Conservation (phyloP, 208 protist species). For the Tritrichomonas foetus region DNA sequence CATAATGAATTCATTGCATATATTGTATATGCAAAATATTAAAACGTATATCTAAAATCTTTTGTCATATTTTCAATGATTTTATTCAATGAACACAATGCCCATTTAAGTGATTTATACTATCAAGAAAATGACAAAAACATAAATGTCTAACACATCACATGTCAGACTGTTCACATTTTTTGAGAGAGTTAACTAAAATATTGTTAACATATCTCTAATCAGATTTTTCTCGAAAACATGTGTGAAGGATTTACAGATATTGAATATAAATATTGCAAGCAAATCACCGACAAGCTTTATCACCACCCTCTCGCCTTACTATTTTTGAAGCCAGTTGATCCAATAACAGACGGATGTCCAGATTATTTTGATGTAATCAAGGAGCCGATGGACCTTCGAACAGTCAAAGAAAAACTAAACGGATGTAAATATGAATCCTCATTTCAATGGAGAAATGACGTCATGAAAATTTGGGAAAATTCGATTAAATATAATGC, state of each 20-base stretch:
- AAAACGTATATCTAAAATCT: too few relatives aligned
- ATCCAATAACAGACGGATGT: conserved; percentile 59
- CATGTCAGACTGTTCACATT: too few relatives aligned
- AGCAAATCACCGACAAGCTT: not conserved
- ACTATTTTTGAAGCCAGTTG: conserved; percentile 62
- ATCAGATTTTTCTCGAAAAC: too few relatives aligned
- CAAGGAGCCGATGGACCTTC: conserved; percentile 69
- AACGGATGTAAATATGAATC: conserved; percentile 28
- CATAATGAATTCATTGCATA: too few relatives aligned
- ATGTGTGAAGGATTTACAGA: not conserved
- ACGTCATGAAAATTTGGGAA: conserved; percentile 43
- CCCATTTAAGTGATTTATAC: too few relatives aligned
- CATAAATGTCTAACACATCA: too few relatives aligned
- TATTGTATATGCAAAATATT: too few relatives aligned
- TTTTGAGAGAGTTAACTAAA: too few relatives aligned
- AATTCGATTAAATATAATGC: conserved; percentile 49
- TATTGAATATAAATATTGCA: not conserved
- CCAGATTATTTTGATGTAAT: conserved; percentile 67
- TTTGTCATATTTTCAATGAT: too few relatives aligned
- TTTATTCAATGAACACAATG: too few relatives aligned
- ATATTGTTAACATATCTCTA: too few relatives aligned
- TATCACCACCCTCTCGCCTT: conserved; percentile 26
- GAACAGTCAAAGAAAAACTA: conserved; percentile 52
- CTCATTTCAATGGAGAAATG: conserved; percentile 41
- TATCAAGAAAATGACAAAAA: too few relatives aligned